Evolutionary conservation across 129 eudicot genomes (phyloP), one percentile per base, ranked within the genome.

Genomic region (Rutidosis leptorrhynchoides): DNA sequence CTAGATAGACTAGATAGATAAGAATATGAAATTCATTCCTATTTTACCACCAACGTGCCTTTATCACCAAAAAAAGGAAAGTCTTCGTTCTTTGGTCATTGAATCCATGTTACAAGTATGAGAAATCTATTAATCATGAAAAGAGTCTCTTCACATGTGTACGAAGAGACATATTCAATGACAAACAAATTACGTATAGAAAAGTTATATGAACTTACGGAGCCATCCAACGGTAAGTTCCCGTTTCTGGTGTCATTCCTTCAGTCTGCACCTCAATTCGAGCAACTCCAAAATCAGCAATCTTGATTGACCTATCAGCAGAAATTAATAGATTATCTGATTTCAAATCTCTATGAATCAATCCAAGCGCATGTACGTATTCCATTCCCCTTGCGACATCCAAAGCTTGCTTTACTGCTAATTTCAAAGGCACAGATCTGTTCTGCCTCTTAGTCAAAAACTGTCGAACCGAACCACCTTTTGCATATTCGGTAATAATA

Each of bases 141-240:
- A n/a, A n/a, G n/a, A n/a, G n/a, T n/a, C n/a, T n/a, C n/a, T n/a
- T n/a, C n/a, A n/a, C n/a, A n/a, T n/a, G n/a, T n/a, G n/a, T n/a
- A n/a, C n/a, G n/a, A n/a, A n/a, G n/a, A n/a, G n/a, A n/a, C n/a
- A n/a, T n/a, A n/a, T n/a, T n/a, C n/a, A n/a, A n/a, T n/a, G n/a
- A n/a, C n/a, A n/a, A n/a, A n/a, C n/a, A n/a, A n/a, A n/a, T n/a
- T n/a, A n/a, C n/a, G n/a, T n/a, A n/a, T n/a, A n/a, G n/a, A 54
- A 49, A 57, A 52, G 35, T 24, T 21, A 4, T 26, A 22, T 35
- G 72, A 59, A 68, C 96, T 88, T 84, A 93, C 99, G 99, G 99
- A 75, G 96, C 99, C 99, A 93, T 93, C 99, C 99, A 93, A 59
- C 99, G 96, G 68, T 93, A 93, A 5, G 99, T 93, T 57, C 99